A percentile compares a stretch with the other conserved stretches of the same genome.
phyloP scores from a whole-genome alignment of 1,284 basidiomycete genomes.

The Puccinia hordei region DNA sequence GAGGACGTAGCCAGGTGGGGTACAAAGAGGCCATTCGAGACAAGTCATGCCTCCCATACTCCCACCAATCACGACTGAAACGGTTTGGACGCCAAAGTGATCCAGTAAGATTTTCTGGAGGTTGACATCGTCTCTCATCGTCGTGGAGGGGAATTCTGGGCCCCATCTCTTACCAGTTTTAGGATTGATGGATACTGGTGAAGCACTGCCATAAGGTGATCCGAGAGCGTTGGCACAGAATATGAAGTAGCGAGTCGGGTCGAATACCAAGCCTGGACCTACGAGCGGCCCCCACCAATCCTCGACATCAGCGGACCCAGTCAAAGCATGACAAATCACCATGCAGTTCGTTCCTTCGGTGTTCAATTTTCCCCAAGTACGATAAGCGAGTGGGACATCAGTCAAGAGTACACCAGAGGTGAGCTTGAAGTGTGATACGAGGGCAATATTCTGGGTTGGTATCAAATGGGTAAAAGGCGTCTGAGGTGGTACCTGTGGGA shows the following conservation, averaged over 20 bases:
- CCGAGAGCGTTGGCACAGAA: conserved; percentile 92
- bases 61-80: conserved; percentile 89
- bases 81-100: conserved; percentile 74
- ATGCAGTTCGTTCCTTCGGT: conserved; percentile 78
- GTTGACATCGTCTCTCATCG: conserved; percentile 90
- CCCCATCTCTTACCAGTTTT: conserved; percentile 77
- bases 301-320: conserved; percentile 92
- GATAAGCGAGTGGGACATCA: conserved; percentile 89
- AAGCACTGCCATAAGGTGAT: conserved; percentile 91
- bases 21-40: conserved; percentile 91
- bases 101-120: conserved; percentile 87
- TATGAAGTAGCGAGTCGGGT: conserved; percentile 84
- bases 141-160: conserved; percentile 89
- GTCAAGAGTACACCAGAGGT: conserved; percentile 75
- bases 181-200: conserved; percentile 78
- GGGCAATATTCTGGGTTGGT: conserved; percentile 67
- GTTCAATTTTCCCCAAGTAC: conserved; percentile 92
- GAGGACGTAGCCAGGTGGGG: conserved; percentile 76
- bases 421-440: conserved; percentile 75
- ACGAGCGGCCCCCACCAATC: conserved; percentile 99
- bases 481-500: conserved; percentile 26
- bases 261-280: conserved; percentile 85
- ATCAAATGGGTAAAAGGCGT: conserved; percentile 58
- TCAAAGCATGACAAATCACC: conserved; percentile 96
- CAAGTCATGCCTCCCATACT: conserved; percentile 99